Conservation (phyloP, 768 basidiomycete species). For the Auriscalpium vulgare region DNA sequence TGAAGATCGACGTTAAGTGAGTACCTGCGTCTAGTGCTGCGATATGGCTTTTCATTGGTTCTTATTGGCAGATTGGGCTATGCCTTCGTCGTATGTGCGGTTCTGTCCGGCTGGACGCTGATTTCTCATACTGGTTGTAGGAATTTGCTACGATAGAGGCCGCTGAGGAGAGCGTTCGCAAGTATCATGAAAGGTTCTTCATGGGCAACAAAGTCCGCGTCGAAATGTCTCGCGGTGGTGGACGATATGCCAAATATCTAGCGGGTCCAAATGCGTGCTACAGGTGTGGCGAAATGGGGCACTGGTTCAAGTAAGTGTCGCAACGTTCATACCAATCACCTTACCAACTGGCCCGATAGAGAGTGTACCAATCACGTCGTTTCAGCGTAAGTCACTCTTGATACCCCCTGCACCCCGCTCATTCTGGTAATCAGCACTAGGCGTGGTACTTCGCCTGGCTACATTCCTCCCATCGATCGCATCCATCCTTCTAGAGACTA, state of each 20-base stretch:
- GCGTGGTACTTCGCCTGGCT: conserved; percentile 29
- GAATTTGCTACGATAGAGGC: conserved; percentile 79
- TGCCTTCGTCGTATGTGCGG: conserved; percentile 79
- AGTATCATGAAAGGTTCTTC: conserved; percentile 84
- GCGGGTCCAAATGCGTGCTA: conserved; percentile 88
- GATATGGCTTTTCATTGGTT: conserved; percentile 6
- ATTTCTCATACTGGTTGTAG: conserved; percentile 28
- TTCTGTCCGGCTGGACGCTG: not conserved
- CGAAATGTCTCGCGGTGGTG: conserved; percentile 78
- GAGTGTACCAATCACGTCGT: conserved; percentile 59
- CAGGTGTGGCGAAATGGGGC: conserved; percentile 77
- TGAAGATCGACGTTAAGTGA: conserved; percentile 78
- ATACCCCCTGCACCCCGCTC: conserved; percentile 12
- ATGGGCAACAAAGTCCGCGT: conserved; percentile 92
- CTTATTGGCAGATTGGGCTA: conserved; percentile 58
- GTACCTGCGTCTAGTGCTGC: conserved; percentile 21
- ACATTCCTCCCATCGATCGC: conserved; percentile 50
- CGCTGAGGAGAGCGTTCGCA: conserved; percentile 80
- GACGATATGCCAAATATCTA: conserved; percentile 70
- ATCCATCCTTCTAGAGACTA: conserved; percentile 48
- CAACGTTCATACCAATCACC: not conserved
- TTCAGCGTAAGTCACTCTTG: conserved; percentile 27
- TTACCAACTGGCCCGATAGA: conserved; percentile 28
- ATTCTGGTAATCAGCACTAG: conserved; percentile 29
- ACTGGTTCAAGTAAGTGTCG: conserved; percentile 76